Evolutionary conservation across 208 protist genomes (phyloP).

Genomic region (Wallacemonas rigidus): DNA sequence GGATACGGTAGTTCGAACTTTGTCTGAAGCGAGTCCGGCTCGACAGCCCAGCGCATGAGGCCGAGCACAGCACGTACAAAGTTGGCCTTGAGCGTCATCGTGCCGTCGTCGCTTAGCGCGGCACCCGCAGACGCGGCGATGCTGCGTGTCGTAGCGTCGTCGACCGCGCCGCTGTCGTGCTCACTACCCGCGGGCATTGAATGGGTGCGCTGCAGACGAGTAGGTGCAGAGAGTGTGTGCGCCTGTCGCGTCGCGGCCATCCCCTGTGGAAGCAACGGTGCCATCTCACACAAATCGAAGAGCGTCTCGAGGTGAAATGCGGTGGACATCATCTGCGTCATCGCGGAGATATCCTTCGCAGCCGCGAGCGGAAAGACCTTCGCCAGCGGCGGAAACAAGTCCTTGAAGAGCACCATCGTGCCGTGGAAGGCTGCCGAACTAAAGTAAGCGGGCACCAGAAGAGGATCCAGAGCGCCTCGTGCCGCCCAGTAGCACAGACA

Average conservation of each 20-base stretch:
- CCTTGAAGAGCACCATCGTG: slow-evolving; percentile 55
- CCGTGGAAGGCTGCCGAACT: slow-evolving; percentile 40
- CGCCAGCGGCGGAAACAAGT: slow-evolving; percentile 50
- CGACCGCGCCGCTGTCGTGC: too few species aligned
- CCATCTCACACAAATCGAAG: slow-evolving; percentile 55
- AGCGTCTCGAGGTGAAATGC: slow-evolving; percentile 61
- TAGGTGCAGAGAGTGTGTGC: neutral
- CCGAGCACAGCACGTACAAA: slow-evolving; percentile 64
- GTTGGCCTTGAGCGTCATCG: slow-evolving; percentile 8
- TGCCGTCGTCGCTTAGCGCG: neutral
- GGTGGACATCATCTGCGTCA: slow-evolving; percentile 53
- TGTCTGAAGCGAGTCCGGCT: slow-evolving; percentile 32
- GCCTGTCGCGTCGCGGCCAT: neutral
- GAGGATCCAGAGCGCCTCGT: slow-evolving; percentile 37
- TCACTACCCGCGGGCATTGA: too few species aligned
- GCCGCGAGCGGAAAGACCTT: slow-evolving; percentile 70
- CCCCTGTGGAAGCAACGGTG: slow-evolving; percentile 24
- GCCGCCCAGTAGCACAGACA: slow-evolving; percentile 28
- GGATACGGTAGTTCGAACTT: neutral
- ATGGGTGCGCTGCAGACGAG: too few species aligned
- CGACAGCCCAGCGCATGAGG: slow-evolving; percentile 68
- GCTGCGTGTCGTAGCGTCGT: too few species aligned
- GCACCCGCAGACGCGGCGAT: neutral
- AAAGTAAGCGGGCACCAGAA: slow-evolving; percentile 27
- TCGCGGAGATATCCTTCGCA: slow-evolving; percentile 58